phyloP scores from a whole-genome alignment of 139 green algal species.

The Chlorella ohadii region DNA sequence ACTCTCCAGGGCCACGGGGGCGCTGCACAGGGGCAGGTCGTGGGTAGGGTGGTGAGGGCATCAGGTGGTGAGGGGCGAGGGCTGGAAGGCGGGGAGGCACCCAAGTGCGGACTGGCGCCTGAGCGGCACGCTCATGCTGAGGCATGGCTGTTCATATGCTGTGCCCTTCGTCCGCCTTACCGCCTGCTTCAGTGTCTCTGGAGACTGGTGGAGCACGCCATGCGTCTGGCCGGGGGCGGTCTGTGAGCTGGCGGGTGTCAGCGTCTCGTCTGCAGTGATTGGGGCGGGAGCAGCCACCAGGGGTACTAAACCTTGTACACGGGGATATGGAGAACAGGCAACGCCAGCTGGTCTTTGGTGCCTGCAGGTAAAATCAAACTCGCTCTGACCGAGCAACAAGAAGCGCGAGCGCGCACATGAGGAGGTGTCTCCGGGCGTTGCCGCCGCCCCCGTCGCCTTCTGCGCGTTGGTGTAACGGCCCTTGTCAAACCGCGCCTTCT shows the following conservation, averaged over 20 bases:
- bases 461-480: conserved; percentile 8
- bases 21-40: no score
- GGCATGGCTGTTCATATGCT: no score
- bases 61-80: no score
- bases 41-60: no score
- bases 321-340: background rate
- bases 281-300: background rate
- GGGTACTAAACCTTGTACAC: background rate
- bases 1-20: no score
- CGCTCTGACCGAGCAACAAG: no score
- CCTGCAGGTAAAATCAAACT: no score
- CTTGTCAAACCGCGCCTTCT: conserved; percentile 28
- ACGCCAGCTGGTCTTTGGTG: no score
- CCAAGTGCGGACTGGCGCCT: background rate
- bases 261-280: background rate
- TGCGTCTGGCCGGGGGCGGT: conserved; percentile 7
- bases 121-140: no score
- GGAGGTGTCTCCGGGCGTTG: conserved; percentile 12
- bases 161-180: background rate
- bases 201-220: background rate
- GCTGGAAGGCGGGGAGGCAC: background rate
- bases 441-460: background rate
- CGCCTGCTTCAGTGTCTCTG: background rate
- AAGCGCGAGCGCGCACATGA: background rate
- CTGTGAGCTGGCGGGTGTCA: background rate